Evolutionary conservation across 139 green algal genomes (phyloP).

Genomic region (Coelastrella sp.): DNA sequence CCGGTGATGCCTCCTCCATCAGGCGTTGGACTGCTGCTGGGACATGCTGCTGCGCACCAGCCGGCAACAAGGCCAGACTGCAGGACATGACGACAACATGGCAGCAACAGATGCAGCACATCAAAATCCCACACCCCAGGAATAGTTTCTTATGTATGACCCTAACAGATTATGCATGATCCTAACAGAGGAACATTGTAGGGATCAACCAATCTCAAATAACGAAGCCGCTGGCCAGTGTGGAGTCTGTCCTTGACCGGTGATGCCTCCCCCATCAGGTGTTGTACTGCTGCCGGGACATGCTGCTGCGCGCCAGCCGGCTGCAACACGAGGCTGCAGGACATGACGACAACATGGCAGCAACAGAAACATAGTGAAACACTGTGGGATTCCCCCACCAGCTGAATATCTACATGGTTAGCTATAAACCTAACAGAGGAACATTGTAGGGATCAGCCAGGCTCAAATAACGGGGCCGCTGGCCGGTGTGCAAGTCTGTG

Average conservation of each 20-base stretch:
- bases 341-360: neutral
- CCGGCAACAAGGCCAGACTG: slow-evolving; percentile 72
- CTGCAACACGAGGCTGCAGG: slow-evolving; percentile 67
- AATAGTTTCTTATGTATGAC: neutral
- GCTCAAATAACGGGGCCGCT: too few relatives aligned
- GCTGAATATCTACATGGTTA: too few relatives aligned
- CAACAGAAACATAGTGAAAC: too few relatives aligned
- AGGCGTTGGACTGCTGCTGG: slow-evolving; percentile 68
- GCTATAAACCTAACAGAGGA: too few relatives aligned
- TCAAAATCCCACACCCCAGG: neutral
- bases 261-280: slow-evolving; percentile 70
- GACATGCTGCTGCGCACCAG: slow-evolving; percentile 48
- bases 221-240: too few relatives aligned
- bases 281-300: slow-evolving; percentile 62
- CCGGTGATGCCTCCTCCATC: slow-evolving; percentile 65
- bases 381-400: too few relatives aligned
- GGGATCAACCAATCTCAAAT: too few relatives aligned
- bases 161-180: neutral
- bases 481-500: slow-evolving; percentile 71
- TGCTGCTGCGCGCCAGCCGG: slow-evolving; percentile 52
- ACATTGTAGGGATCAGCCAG: too few relatives aligned
- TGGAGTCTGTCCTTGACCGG: slow-evolving; percentile 73
- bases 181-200: too few relatives aligned
- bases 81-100: neutral
- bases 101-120: neutral